These are phyloP conservation scores for Trichosporon faecale DNA, from an alignment of 1,284 basidiomycete genomes.

Conservation along the genomic window DNA sequence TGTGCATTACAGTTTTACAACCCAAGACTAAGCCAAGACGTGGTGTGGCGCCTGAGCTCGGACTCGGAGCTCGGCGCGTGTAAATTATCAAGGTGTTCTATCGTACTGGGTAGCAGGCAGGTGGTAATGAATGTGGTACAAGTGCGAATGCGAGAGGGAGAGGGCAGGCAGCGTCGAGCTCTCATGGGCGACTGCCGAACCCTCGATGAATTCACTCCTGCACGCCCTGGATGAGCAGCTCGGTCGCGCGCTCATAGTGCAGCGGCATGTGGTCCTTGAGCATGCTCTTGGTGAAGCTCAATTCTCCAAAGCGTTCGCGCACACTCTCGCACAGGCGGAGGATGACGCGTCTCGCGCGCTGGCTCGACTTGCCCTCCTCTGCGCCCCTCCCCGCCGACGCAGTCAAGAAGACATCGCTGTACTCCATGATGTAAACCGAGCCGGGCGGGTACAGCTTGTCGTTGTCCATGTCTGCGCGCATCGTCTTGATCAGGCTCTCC, in stretches of 20 bases:
- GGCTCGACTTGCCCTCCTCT: conserved; percentile 19
- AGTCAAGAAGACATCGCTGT: conserved; percentile 51
- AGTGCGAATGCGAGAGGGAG: neutral
- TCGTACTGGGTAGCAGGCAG: neutral
- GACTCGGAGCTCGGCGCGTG: neutral
- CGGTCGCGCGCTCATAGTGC: conserved; percentile 46
- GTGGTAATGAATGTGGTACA: neutral
- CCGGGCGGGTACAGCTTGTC: conserved; percentile 54
- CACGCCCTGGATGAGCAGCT: conserved; percentile 42
- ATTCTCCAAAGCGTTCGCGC: conserved; percentile 55
- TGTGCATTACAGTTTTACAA: neutral
- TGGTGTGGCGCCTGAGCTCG: too few species aligned
- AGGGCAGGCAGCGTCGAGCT: too few species aligned
- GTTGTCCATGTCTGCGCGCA: conserved; percentile 53
- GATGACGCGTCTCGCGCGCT: conserved; percentile 52
- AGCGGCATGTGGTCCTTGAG: conserved; percentile 50
- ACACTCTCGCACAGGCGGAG: conserved; percentile 54
- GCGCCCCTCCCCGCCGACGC: conserved; percentile 20
- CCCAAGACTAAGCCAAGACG: neutral
- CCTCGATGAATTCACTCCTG: neutral
- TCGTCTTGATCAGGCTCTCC: conserved; percentile 51
- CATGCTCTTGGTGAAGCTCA: conserved; percentile 49
- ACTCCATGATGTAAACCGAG: conserved; percentile 48
- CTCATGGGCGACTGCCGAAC: too few species aligned
- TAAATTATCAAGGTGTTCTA: neutral